Base-by-base conservation (phyloP, 805 yeast species). In the Brettanomyces sp. region DNA sequence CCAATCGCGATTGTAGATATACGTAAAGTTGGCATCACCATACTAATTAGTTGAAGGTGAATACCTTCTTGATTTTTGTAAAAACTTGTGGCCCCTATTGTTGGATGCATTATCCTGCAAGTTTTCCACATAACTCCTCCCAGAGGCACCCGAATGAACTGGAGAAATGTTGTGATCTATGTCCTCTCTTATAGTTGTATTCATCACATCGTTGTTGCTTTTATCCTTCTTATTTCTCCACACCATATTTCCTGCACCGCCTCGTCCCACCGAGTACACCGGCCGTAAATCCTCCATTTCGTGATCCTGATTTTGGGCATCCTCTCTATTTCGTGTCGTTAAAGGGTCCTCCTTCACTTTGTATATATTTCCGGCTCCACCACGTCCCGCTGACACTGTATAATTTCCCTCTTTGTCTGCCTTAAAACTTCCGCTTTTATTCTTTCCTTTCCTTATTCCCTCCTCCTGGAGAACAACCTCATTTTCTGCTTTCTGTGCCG, bases 331-430 rank as follows among this genome's bases (percentile, higher is more conserved):
- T 38, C 73, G 67, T 49, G 62, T 64, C 28, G 69, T 60, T 21
- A 63, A 69, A 25, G 69, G 62, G 45, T 62, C 69, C 33, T 63
- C 62, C 36, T 60, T 59, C 6, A 70, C 62, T 32, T 69, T 63
- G 43, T 66, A 59, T 42, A 74, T 67, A 53, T 76, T 76, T 12
- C 79, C 79, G 4, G 76, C 76, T 8, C 81, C 82, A 30, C 82
- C 82, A 51, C 81, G 62, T 6, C 81, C 80, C 0, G 80, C 71
- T n/a, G 77, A 69, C 47, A 72, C 66, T 47, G 65, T 67, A 5
- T 66, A 65, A 13, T 59, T 53, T 3, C 64, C 66, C 24, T 61
- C 52, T 36, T 54, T 58, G 41, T 61, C 65, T 22, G 60, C 63
- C 44, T 53, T 52, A 47, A 52, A 58, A 35, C 37, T 12, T 11